phyloP scores from a whole-genome alignment of 2,329 filamentous ascomycete species.

The Botrytis paeoniae region DNA sequence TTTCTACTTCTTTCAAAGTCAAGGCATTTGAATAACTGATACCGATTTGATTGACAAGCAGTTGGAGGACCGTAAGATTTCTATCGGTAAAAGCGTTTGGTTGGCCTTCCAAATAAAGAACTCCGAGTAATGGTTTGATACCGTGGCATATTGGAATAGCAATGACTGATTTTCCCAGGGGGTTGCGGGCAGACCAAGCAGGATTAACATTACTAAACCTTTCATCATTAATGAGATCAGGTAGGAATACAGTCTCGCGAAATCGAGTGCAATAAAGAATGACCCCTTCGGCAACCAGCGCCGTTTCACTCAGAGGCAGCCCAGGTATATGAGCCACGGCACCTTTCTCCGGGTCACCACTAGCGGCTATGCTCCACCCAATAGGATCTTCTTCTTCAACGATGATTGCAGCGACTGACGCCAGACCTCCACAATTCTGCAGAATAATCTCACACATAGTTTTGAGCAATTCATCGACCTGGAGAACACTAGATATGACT shows the following conservation, averaged over 20 bases:
- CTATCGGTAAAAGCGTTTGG: slow-evolving; percentile 75
- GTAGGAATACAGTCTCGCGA: slow-evolving; percentile 70
- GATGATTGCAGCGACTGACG: slow-evolving; percentile 69
- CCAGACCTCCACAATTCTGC: slow-evolving; percentile 69
- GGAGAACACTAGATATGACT: slow-evolving; percentile 73
- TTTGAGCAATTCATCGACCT: slow-evolving; percentile 71
- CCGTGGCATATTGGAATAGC: slow-evolving; percentile 77
- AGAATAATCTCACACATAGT: slow-evolving; percentile 81
- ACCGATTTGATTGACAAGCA: slow-evolving; percentile 76
- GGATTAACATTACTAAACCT: slow-evolving; percentile 73
- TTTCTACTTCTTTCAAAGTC: slow-evolving; percentile 68
- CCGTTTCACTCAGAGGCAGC: slow-evolving; percentile 61
- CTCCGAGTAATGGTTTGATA: slow-evolving; percentile 65
- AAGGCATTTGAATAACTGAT: slow-evolving; percentile 69
- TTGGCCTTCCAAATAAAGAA: slow-evolving; percentile 72
- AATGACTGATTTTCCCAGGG: slow-evolving; percentile 70
- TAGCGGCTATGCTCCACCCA: slow-evolving; percentile 69
- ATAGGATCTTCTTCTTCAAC: slow-evolving; percentile 61
- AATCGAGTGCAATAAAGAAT: slow-evolving; percentile 75
- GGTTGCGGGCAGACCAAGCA: slow-evolving; percentile 65
- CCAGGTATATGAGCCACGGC: slow-evolving; percentile 65
- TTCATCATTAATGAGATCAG: slow-evolving; percentile 72
- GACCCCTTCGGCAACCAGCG: slow-evolving; percentile 71
- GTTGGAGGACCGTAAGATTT: slow-evolving; percentile 62
- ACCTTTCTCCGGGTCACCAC: slow-evolving; percentile 67